These are phyloP conservation scores for Trichoderma cornu-damae DNA, from an alignment of 2,329 filamentous ascomycete species.

Conservation along the genomic window DNA sequence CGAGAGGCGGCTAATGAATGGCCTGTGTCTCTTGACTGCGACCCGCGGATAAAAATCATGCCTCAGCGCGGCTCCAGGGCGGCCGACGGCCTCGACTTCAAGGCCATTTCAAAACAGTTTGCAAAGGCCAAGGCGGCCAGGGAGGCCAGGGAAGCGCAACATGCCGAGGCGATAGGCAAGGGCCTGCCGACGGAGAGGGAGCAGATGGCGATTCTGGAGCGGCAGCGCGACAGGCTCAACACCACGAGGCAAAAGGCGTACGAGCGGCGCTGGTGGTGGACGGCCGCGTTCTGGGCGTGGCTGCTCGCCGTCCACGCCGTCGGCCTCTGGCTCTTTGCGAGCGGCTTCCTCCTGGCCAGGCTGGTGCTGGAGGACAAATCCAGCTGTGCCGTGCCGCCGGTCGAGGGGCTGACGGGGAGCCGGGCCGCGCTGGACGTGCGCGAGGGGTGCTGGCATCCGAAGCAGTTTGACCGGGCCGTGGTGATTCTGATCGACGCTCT, in stretches of 20 bases:
- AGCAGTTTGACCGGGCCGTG: conserved; percentile 86
- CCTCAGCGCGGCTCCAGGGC: conserved; percentile 25
- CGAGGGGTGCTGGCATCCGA: conserved; percentile 91
- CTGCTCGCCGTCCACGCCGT: conserved; percentile 68
- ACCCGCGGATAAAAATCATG: conserved; percentile 26
- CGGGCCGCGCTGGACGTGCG: conserved; percentile 41
- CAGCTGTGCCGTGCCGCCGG: conserved; percentile 62
- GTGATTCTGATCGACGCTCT: conserved; percentile 89
- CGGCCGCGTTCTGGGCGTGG: conserved; percentile 63
- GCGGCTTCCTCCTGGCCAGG: conserved; percentile 87
- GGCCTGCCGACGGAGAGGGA: conserved; percentile 32
- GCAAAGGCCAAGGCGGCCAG: conserved; percentile 49
- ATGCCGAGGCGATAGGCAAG: conserved; percentile 31
- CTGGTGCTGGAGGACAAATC: conserved; percentile 74
- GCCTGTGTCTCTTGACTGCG: conserved; percentile 13
- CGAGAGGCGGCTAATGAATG: conserved; percentile 18
- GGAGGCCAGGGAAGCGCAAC: conserved; percentile 33
- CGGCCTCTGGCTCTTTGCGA: conserved; percentile 88
- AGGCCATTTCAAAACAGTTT: conserved; percentile 50
- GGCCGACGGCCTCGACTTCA: conserved; percentile 41
- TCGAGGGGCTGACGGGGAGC: conserved; percentile 48
- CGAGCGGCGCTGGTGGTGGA: conserved; percentile 52
- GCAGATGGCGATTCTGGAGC: conserved; percentile 38
- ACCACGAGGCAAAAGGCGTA: conserved; percentile 44
- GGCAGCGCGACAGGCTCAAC: conserved; percentile 45